Conservation (phyloP, 108 stramenopile genomes). For the Pseudonitzschia multiseries region DNA sequence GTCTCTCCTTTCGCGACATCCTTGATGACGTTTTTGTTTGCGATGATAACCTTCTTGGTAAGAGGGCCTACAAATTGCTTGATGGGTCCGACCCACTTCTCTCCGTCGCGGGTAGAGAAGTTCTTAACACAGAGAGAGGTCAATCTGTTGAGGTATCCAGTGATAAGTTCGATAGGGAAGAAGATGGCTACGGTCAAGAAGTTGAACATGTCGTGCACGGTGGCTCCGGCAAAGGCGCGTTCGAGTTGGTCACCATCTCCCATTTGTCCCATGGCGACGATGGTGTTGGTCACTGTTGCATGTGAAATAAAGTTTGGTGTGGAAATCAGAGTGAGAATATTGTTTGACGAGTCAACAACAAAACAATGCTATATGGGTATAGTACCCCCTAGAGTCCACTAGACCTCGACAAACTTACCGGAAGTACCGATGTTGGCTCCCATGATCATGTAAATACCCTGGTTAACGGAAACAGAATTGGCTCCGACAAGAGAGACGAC, state of each 20-base stretch:
- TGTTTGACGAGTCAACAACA: neutral
- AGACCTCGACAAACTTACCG: constrained; percentile 4
- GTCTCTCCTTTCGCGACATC: constrained; percentile 55
- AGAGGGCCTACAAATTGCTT: constrained; percentile 77
- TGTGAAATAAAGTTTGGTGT: neutral
- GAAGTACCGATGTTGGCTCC: constrained; percentile 83
- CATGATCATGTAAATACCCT: constrained; percentile 89
- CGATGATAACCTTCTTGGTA: constrained; percentile 60
- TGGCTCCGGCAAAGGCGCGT: constrained; percentile 89
- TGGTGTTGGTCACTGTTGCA: constrained; percentile 70
- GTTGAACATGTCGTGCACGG: constrained; percentile 93
- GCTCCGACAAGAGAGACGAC: constrained; percentile 83
- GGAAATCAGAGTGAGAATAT: neutral
- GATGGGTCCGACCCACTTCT: constrained; percentile 78
- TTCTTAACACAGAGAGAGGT: constrained; percentile 68
- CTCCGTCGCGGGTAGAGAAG: constrained; percentile 43
- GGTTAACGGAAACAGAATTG: constrained; percentile 54
- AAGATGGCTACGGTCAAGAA: constrained; percentile 76
- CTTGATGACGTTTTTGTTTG: constrained; percentile 79
- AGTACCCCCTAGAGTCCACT: no score
- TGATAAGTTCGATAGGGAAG: constrained; percentile 76
- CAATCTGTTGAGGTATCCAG: constrained; percentile 53
- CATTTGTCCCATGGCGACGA: constrained; percentile 87
- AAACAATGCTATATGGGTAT: no score
- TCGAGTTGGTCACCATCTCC: constrained; percentile 84